phyloP scores from a whole-genome alignment of 768 basidiomycete genomes.

The Strobilomyces dryophilus region DNA sequence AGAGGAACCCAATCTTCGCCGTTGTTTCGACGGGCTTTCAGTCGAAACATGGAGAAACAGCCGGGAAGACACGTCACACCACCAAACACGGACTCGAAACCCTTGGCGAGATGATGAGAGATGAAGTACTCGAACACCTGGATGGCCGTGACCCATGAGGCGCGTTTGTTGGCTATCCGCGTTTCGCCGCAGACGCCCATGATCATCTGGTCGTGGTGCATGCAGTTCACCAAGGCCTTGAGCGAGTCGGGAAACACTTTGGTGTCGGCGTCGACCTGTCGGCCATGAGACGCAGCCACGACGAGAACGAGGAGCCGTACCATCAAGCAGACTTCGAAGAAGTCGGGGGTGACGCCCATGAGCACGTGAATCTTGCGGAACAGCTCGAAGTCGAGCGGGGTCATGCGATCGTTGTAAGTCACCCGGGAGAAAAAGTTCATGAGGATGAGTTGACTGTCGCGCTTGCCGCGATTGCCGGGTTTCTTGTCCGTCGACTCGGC shows the following conservation, averaged over 20 bases:
- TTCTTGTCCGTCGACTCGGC: constrained; percentile 83
- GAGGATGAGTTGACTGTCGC: constrained; percentile 96
- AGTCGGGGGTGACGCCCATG: constrained; percentile 99
- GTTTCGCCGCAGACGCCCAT: constrained; percentile 99
- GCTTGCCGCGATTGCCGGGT: constrained; percentile 96
- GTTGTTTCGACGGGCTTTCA: constrained; percentile 83
- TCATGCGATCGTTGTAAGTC: constrained; percentile 99
- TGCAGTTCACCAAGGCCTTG: constrained; percentile 89
- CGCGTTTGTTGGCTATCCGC: constrained; percentile 95
- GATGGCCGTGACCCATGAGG: constrained; percentile 97
- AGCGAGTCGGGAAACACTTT: constrained; percentile 91
- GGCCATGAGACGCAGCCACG: constrained; percentile 9
- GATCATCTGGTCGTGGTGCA: constrained; percentile 98
- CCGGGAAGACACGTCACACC: constrained; percentile 99
- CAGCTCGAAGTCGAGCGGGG: constrained; percentile 94
- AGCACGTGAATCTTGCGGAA: constrained; percentile 95
- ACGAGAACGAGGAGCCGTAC: constrained; percentile 37
- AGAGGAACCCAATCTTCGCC: constrained; percentile 98
- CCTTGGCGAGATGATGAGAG: constrained; percentile 96
- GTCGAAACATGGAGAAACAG: constrained; percentile 99
- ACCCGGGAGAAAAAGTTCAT: constrained; percentile 99
- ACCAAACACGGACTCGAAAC: constrained; percentile 98
- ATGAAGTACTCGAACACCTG: constrained; percentile 99
- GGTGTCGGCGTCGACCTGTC: constrained; percentile 96
- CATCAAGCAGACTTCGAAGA: constrained; percentile 97